Base-by-base conservation (phyloP, 202 grass and related monocot species). In the Elaeis oleifera region DNA sequence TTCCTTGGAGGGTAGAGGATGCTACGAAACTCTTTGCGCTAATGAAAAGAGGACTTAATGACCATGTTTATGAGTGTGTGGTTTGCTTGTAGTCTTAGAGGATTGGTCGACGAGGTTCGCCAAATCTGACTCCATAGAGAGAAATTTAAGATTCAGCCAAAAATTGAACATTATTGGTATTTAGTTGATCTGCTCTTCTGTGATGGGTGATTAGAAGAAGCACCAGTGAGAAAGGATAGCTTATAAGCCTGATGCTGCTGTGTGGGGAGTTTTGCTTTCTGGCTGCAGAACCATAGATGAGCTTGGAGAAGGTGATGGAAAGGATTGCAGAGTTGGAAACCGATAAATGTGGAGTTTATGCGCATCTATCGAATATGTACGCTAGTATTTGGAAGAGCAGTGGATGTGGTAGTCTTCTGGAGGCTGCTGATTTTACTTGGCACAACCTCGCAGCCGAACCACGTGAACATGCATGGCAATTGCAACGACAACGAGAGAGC, bases 131-230 rank as follows among this genome's bases (percentile, higher is more conserved):
- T 60, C 57, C 28, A 71, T 71, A 49, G 57, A 18, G 27, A 39
- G 18, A 16, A 60, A 16, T 61, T 61, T 29, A 24, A 23, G 13
- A 16, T 71, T 22, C 13, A 16, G 21, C 57, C 57, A 3, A 22
- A 53, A 51, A 31, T 53, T 2, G 32, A 31, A 16, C 69, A 71
- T 31, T 61, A 71, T 32, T 23, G 57, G 13, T 71, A 56, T 49
- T 31, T 71, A 48, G 57, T 39, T 7, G 69, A 61, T 71, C 49
- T 71, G 27, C 69, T 71, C 51, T 36, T 57, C 5, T 57, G 69
- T 61, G 49, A 57, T 20, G 69, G 58, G 7, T 23, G 51, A 15
- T 27, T 71, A 32, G 58, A 51, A 52, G 56, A 53, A 24, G 26
- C 26, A 29, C 4, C 23, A 16, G 44, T 71, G 16, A 71, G 61